phyloP scores from a whole-genome alignment of 1,284 basidiomycete species.

The Ceratobasidium sp. region DNA sequence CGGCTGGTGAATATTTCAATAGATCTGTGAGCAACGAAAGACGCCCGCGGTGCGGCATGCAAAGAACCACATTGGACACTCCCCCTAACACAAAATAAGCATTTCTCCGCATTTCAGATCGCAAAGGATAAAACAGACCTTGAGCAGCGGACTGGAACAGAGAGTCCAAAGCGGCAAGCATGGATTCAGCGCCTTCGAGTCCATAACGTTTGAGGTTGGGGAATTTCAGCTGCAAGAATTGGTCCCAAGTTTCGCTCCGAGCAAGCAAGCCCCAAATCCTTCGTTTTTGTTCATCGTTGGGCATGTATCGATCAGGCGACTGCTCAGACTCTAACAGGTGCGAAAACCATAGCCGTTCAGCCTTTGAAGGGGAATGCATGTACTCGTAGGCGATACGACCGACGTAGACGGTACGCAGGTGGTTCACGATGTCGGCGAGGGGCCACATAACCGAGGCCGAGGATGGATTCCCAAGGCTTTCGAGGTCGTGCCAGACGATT shows the following conservation, averaged over 20 bases:
- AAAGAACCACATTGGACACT: constrained; percentile 76
- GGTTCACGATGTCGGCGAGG: constrained; percentile 73
- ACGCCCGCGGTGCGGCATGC: constrained; percentile 75
- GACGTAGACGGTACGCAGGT: constrained; percentile 79
- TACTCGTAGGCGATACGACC: constrained; percentile 89
- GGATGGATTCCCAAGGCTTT: constrained; percentile 50
- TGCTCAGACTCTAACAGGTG: constrained; percentile 78
- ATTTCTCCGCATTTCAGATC: neutral
- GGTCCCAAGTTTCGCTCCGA: constrained; percentile 82
- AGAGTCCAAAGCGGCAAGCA: constrained; percentile 84
- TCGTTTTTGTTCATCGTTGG: constrained; percentile 58
- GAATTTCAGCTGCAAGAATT: constrained; percentile 83
- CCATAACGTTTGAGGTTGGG: constrained; percentile 65
- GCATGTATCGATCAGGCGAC: neutral
- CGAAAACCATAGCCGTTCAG: constrained; percentile 85
- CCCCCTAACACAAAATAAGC: constrained; percentile 61
- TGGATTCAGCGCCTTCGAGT: constrained; percentile 89
- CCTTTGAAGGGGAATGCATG: constrained; percentile 84
- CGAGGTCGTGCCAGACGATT: constrained; percentile 72
- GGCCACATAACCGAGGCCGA: constrained; percentile 66
- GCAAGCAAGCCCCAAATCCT: constrained; percentile 76
- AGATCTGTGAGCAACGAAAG: constrained; percentile 87
- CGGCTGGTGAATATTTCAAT: constrained; percentile 70
- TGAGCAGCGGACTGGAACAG: constrained; percentile 74
- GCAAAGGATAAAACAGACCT: constrained; percentile 57